Conservation (phyloP, 108 stramenopile genomes). For the Ochromonas danica region DNA sequence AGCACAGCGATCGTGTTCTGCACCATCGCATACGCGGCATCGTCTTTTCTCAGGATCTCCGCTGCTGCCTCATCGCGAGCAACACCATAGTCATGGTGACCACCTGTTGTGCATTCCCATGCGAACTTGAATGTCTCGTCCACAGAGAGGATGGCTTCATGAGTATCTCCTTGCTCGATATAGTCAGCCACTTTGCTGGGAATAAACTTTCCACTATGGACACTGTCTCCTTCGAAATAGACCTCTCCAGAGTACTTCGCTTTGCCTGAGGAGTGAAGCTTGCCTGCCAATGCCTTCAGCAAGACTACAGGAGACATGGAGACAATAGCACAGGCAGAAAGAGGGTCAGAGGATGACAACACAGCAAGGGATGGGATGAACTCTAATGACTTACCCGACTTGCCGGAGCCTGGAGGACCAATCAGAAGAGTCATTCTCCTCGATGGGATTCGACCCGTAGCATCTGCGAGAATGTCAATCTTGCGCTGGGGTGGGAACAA, state of each 20-base stretch:
- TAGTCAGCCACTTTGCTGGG: constrained; percentile 50
- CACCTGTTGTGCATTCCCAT: constrained; percentile 63
- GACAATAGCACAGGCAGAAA: neutral
- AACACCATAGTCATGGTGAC: constrained; percentile 2
- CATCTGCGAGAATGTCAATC: neutral
- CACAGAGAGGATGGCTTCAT: constrained; percentile 69
- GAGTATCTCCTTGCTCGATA: constrained; percentile 70
- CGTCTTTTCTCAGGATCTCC: neutral
- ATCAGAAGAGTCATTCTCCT: no score
- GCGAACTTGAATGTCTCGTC: constrained; percentile 74
- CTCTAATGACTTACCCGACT: neutral
- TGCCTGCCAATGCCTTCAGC: constrained; percentile 46
- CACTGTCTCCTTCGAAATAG: constrained; percentile 36
- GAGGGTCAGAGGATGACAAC: no score
- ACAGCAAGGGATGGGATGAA: no score
- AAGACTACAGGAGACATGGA: neutral
- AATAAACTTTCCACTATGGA: constrained; percentile 37
- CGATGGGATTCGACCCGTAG: neutral
- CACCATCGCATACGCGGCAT: no score
- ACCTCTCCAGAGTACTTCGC: constrained; percentile 24
- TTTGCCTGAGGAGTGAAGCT: neutral
- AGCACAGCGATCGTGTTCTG: no score
- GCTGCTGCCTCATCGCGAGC: constrained; percentile 9
- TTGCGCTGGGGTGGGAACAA: neutral
- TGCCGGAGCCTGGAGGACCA: no score